phyloP scores from a whole-genome alignment of 2,329 filamentous ascomycete genomes.

The Thelonectria discophora region DNA sequence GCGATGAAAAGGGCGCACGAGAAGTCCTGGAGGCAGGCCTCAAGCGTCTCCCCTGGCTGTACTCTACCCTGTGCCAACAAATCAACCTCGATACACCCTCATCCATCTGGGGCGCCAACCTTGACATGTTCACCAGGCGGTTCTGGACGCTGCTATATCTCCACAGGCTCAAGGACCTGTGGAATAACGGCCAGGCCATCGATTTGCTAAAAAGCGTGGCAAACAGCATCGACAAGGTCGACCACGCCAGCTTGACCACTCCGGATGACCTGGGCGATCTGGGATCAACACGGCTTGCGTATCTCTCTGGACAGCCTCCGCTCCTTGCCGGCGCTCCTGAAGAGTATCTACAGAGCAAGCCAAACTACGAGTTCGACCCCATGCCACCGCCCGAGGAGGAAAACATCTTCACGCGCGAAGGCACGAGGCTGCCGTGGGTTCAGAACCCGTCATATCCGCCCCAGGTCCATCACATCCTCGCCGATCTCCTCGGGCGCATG shows the following conservation, averaged over 20 bases:
- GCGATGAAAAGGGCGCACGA: conserved; percentile 71
- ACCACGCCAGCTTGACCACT: conserved; percentile 50
- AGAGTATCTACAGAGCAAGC: conserved; percentile 68
- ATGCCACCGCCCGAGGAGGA: conserved; percentile 72
- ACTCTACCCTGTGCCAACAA: conserved; percentile 80
- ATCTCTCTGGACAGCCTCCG: conserved; percentile 77
- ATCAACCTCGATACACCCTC: conserved; percentile 81
- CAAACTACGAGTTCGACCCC: conserved; percentile 82
- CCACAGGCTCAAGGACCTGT: conserved; percentile 79
- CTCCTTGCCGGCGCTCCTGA: conserved; percentile 76
- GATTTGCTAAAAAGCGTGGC: conserved; percentile 75
- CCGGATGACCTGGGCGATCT: conserved; percentile 52
- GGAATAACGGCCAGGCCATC: conserved; percentile 80
- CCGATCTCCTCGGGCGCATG: no score
- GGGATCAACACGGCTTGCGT: conserved; percentile 76
- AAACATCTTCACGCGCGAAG: conserved; percentile 49
- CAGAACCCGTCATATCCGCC: no score
- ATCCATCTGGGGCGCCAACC: conserved; percentile 81
- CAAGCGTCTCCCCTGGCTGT: conserved; percentile 82
- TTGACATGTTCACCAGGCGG: conserved; percentile 67
- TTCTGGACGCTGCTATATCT: conserved; percentile 82
- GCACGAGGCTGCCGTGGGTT: conserved; percentile 31
- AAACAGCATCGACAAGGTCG: conserved; percentile 59
- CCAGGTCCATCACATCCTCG: no score
- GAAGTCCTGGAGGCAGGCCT: conserved; percentile 74